Percentiles rank a stretch among this genome's conserved stretches.
Evolutionary conservation across 2,329 filamentous ascomycete genomes (phyloP).

Genomic region (Hymenoscyphus scutula): DNA sequence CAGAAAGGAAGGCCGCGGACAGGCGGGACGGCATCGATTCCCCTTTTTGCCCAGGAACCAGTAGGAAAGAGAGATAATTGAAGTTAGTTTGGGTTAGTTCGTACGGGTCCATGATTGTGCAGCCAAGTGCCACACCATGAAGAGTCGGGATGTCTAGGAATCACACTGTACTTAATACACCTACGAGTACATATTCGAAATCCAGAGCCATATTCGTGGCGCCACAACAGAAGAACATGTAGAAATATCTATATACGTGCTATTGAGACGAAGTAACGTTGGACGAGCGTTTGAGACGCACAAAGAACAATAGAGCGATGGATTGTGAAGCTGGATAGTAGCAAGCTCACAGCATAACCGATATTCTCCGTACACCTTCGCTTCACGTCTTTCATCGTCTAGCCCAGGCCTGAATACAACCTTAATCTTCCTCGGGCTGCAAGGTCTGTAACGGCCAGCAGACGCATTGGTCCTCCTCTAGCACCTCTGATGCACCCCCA

Average conservation of each 20-base stretch:
- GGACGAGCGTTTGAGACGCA: background rate
- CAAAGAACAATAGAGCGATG: background rate
- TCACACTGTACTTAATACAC: background rate
- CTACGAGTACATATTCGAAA: background rate
- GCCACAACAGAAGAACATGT: background rate
- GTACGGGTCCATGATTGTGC: background rate
- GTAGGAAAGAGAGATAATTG: slow-evolving; percentile 26
- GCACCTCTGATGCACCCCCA: background rate
- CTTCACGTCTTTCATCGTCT: background rate
- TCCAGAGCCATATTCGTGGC: slow-evolving; percentile 20
- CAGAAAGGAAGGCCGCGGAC: slow-evolving; percentile 23
- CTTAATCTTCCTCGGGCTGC: background rate
- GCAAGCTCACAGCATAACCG: background rate
- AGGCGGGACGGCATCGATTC: slow-evolving; percentile 14
- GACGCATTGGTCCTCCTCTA: background rate
- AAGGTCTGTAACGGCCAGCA: background rate
- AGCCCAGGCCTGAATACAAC: background rate
- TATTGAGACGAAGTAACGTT: background rate
- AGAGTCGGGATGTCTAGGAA: slow-evolving; percentile 1
- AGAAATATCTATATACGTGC: background rate
- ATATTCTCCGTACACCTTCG: background rate
- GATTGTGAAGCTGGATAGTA: background rate
- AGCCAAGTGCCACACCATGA: slow-evolving; percentile 2
- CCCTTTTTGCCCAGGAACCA: slow-evolving; percentile 24
- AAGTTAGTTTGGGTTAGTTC: background rate